A percentile compares a stretch with the other conserved stretches of the same genome.
Evolutionary conservation across 352 stramenopile species (phyloP).

Genomic region (Phytophthora pini): DNA sequence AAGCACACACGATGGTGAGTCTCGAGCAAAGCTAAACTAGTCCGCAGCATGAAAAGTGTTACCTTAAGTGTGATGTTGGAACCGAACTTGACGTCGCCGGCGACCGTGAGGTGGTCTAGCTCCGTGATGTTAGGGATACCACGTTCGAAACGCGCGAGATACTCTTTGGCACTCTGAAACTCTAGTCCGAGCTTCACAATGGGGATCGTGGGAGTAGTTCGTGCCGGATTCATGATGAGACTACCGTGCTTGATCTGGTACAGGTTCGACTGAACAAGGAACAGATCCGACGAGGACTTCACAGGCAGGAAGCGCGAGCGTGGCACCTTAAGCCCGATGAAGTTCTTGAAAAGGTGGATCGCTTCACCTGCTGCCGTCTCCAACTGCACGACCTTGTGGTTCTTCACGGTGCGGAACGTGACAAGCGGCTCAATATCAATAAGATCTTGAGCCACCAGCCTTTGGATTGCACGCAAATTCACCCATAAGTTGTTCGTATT

Average conservation of each 20-base stretch:
- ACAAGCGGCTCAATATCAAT: slow-evolving; percentile 98
- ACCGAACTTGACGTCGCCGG: slow-evolving; percentile 93
- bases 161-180: slow-evolving; percentile 91
- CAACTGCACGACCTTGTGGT: slow-evolving; percentile 96
- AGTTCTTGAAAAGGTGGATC: slow-evolving; percentile 99
- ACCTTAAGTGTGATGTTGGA: slow-evolving; percentile 93
- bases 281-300: slow-evolving; percentile 99
- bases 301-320: slow-evolving; percentile 98
- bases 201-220: slow-evolving; percentile 85
- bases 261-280: slow-evolving; percentile 94
- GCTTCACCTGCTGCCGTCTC: slow-evolving; percentile 97
- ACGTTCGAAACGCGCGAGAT: slow-evolving; percentile 83
- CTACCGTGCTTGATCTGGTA: slow-evolving; percentile 94
- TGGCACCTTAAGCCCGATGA: slow-evolving; percentile 96
- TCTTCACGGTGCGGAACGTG: slow-evolving; percentile 95
- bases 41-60: slow-evolving; percentile 1
- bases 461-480: slow-evolving; percentile 97
- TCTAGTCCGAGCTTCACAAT: slow-evolving; percentile 94
- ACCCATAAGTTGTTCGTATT: slow-evolving; percentile 99
- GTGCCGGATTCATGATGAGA: slow-evolving; percentile 88
- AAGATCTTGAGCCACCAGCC: slow-evolving; percentile 95
- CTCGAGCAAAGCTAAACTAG: background rate
- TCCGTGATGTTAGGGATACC: slow-evolving; percentile 94
- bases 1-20: slow-evolving; percentile 8
- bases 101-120: slow-evolving; percentile 94